Percentiles rank a stretch among this genome's conserved stretches.
Evolutionary conservation across 129 eudicot genomes (phyloP).

Genomic region (Scalesia atractyloides): DNA sequence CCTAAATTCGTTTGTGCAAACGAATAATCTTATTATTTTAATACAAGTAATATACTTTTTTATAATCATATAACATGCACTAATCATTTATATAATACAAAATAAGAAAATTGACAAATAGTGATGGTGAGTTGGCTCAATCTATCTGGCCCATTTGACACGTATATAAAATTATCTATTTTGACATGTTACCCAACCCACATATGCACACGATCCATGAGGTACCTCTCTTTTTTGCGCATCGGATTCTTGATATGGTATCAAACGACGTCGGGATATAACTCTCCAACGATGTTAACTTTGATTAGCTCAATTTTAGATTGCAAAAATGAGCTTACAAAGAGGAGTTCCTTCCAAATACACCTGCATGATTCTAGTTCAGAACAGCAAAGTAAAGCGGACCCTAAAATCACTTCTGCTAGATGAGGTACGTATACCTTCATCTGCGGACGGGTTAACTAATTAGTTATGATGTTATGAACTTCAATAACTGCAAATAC

Average conservation of each 20-base stretch:
- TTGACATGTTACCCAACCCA: background rate
- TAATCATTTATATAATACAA: background rate
- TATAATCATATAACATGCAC: background rate
- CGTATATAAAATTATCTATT: too few relatives aligned
- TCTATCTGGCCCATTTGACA: background rate
- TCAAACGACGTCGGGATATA: background rate
- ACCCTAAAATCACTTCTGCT: conserved; percentile 20
- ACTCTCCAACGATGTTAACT: background rate
- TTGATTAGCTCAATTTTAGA: conserved; percentile 36
- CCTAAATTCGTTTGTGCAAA: background rate
- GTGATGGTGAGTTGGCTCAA: background rate
- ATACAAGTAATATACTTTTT: background rate
- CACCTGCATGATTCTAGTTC: conserved; percentile 54
- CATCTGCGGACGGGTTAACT: background rate
- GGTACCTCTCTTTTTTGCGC: background rate
- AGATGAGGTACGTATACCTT: conserved; percentile 26
- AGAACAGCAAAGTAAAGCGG: conserved; percentile 37
- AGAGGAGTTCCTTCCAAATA: conserved; percentile 76
- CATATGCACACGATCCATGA: background rate
- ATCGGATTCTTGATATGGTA: background rate
- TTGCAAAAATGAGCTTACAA: conserved; percentile 62
- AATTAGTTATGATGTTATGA: background rate
- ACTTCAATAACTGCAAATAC: background rate
- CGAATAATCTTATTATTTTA: background rate
- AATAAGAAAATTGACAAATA: background rate